Percentiles rank a stretch among this genome's conserved stretches.
Evolutionary conservation across 495 filamentous ascomycete genomes (phyloP).

Genomic region (Trichocladium antarcticum): DNA sequence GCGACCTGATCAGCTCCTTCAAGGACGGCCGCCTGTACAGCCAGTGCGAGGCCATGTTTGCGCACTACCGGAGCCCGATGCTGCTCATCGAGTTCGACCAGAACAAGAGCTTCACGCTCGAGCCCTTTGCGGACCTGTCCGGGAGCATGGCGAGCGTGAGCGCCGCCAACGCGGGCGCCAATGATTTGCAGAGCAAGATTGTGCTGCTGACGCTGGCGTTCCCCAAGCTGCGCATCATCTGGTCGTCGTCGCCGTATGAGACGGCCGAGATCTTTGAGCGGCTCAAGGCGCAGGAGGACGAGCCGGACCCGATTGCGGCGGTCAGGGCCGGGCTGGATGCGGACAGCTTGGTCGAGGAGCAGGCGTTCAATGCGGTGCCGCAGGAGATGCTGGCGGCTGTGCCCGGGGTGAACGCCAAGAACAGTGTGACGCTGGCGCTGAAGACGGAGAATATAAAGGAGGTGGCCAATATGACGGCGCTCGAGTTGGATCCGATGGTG

Average conservation of each 20-base stretch:
- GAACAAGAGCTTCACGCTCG: conserved; percentile 92
- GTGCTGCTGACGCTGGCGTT: conserved; percentile 90
- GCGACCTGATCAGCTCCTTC: conserved; percentile 83
- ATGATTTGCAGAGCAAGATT: conserved; percentile 81
- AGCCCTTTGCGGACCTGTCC: conserved; percentile 75
- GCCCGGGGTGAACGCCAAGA: conserved; percentile 75
- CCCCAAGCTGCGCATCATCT: conserved; percentile 78
- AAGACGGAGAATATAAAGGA: conserved; percentile 68
- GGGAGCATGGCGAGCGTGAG: conserved; percentile 48
- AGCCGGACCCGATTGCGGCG: conserved; percentile 83
- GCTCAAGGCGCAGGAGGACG: conserved; percentile 74
- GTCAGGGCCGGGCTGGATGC: conserved; percentile 70
- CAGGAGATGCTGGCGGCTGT: conserved; percentile 83
- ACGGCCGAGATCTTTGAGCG: conserved; percentile 94
- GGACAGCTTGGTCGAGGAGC: conserved; percentile 46
- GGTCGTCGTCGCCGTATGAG: conserved; percentile 88
- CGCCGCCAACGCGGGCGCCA: conserved; percentile 41
- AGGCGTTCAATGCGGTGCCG: conserved; percentile 48
- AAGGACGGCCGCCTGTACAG: conserved; percentile 82
- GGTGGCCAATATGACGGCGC: conserved; percentile 74
- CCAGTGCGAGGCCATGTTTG: conserved; percentile 88
- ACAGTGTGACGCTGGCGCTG: conserved; percentile 55
- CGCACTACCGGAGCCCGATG: conserved; percentile 82
- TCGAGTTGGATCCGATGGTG: conserved; percentile 59
- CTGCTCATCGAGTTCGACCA: conserved; percentile 96